Evolutionary conservation across 2,329 filamentous ascomycete genomes (phyloP).

Genomic region (Thermomyces lanuginosus): DNA sequence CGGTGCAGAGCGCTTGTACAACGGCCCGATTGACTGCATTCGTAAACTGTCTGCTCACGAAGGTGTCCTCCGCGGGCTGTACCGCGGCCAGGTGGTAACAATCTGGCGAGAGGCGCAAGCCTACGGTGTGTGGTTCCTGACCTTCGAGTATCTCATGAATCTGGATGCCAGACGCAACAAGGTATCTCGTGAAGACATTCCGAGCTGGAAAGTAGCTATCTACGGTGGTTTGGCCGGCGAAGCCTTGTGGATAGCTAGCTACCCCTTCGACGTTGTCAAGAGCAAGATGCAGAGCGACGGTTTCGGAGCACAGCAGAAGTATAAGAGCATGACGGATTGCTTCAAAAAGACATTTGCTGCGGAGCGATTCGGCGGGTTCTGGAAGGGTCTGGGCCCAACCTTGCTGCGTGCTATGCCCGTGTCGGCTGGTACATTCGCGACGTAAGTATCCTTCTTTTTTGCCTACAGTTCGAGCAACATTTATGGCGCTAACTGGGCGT

Average conservation of each 20-base stretch:
- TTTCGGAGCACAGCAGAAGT: constrained; percentile 56
- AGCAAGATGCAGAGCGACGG: constrained; percentile 99
- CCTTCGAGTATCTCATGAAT: constrained; percentile 96
- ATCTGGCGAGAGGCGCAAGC: constrained; percentile 78
- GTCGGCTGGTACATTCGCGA: constrained; percentile 91
- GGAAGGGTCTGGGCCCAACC: constrained; percentile 85
- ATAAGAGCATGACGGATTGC: constrained; percentile 71
- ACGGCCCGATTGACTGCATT: constrained; percentile 77
- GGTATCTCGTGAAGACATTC: constrained; percentile 59
- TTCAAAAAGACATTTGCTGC: constrained; percentile 64
- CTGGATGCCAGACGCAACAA: constrained; percentile 62
- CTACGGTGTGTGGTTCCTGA: constrained; percentile 88
- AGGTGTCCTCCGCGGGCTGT: constrained; percentile 57
- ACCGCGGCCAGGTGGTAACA: constrained; percentile 76
- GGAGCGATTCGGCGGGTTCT: constrained; percentile 74
- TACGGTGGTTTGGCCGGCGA: constrained; percentile 92
- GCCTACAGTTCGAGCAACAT: constrained; percentile 2
- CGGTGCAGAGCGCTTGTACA: constrained; percentile 60
- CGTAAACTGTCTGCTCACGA: constrained; percentile 58
- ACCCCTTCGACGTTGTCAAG: constrained; percentile 95
- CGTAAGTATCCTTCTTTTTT: constrained; percentile 33
- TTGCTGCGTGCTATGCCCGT: constrained; percentile 92
- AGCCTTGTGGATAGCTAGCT: constrained; percentile 80
- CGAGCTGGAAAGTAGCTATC: constrained; percentile 68
- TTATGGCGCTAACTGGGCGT: constrained; percentile 7